phyloP scores from a whole-genome alignment of 2,329 filamentous ascomycete species.

The Claviceps pazoutovae region DNA sequence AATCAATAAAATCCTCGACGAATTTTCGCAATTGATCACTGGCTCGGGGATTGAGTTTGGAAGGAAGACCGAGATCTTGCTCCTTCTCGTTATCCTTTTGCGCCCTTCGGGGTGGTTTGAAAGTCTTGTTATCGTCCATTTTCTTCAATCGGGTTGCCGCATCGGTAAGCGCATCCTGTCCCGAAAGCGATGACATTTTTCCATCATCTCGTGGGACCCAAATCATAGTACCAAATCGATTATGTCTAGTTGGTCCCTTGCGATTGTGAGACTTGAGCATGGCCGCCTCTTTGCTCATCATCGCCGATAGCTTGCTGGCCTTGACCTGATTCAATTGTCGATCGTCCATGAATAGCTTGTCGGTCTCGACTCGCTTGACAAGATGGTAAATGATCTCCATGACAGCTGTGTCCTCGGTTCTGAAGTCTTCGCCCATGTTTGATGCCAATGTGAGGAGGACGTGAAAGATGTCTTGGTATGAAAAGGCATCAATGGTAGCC shows the following conservation, averaged over 20 bases:
- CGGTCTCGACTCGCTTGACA: constrained; percentile 74
- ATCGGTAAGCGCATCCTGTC: constrained; percentile 70
- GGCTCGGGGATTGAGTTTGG: constrained; percentile 57
- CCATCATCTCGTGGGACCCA: constrained; percentile 84
- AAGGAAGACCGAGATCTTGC: constrained; percentile 63
- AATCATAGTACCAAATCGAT: constrained; percentile 91
- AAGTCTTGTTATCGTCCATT: constrained; percentile 84
- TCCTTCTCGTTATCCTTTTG: constrained; percentile 48
- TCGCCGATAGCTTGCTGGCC: constrained; percentile 55
- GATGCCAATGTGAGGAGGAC: constrained; percentile 77
- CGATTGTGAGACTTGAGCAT: constrained; percentile 66
- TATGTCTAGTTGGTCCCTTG: constrained; percentile 74
- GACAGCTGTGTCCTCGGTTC: constrained; percentile 73
- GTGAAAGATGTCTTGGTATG: constrained; percentile 80
- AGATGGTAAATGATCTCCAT: constrained; percentile 89
- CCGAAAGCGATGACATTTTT: constrained; percentile 74
- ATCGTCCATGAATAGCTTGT: constrained; percentile 75
- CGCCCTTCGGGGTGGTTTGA: constrained; percentile 60
- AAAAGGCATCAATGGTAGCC: constrained; percentile 75
- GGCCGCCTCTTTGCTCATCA: constrained; percentile 73
- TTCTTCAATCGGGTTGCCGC: constrained; percentile 63
- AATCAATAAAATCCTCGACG: constrained; percentile 86
- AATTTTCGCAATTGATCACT: constrained; percentile 66
- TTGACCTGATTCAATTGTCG: constrained; percentile 54
- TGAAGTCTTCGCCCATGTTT: constrained; percentile 88